Base-by-base conservation (phyloP, 139 green algal species). In the Edaphochlamys debaryana region DNA sequence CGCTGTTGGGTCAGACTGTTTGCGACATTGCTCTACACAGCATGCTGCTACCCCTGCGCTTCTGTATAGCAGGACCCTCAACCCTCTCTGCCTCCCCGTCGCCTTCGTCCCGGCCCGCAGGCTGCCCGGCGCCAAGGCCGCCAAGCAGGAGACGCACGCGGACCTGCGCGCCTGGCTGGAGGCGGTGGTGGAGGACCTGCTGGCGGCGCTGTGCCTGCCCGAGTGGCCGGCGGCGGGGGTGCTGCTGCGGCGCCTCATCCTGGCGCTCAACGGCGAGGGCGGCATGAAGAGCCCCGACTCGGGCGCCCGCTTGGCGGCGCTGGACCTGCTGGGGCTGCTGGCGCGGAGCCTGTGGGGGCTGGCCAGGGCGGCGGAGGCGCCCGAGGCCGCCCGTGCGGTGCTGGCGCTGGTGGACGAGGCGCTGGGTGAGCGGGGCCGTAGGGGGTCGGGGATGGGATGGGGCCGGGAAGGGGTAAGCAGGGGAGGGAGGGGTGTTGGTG, bases 191-290 rank as follows among this genome's bases (percentile, higher is more conserved):
- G 87, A 94, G 42, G 80, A 86, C 20, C 66, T 98, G 42, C 82
- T 95, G 58, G 78, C 80, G 0, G 66, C 91, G 41, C 84, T 91
- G 52, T 80, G 74, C 66, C 60, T 91, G 70, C 91, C 93, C 37
- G 90, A 94, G 45, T 98, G 94, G 94, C 95, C 94, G 3, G 92
- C 86, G 3, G 93, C 94, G 13, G 34, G 32, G 27, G 80, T 92
- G 34, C 69, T 97, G 70, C 86, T 98, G 86, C 85, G 93, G 27
- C 90, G 92, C 38, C 86, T 95, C 17, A 77, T 90, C 0, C 62
- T 86, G 36, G 76, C 79, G 41, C 56, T 96, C 45, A 87, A 89
- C 20, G 78, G 86, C 29, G 67, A 79, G 22, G 74, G 68, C 36
- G 91, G 75, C 25, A 4, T 86, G 62, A 34, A 79, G 40, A 76